Base-by-base conservation (phyloP, 768 basidiomycete species). In the Lactarius evosmus region DNA sequence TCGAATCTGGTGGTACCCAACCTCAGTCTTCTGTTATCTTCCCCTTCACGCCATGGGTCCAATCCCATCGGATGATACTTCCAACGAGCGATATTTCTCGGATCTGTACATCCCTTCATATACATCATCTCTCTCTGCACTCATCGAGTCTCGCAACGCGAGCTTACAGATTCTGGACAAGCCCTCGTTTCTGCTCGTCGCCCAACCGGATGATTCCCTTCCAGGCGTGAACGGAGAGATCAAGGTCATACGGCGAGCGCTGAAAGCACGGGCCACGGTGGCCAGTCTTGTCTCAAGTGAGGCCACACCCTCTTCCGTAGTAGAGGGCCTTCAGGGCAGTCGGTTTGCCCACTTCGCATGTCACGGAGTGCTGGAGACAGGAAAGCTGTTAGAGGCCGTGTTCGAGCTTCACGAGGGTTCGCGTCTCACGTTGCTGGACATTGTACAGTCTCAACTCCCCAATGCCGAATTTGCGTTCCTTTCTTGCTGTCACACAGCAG, bases 311-410 rank as follows among this genome's bases (percentile, higher is more conserved):
- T 1, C n/a, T 0, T 7, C 57, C 0, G 33, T 44, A 1, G 6
- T 52, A 1, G 55, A 44, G 7, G 41, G 7, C 2, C 41, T 59
- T 14, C 27, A 25, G n/a, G n/a, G n/a, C n/a, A n/a, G n/a, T n/a
- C n/a, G n/a, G n/a, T n/a, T n/a, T n/a, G n/a, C n/a, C n/a, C 56
- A 62, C 25, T 51, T 63, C 19, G 62, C 52, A 7, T 63, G 56
- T n/a, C 61, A 61, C 19, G 66, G 63, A 19, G 22, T 14, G 5
- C 44, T 63, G 6, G 40, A 55, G 11, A 9, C 9, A 7, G 58
- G 56, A 1, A 46, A 17, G 11, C 66, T 58, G 0, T 56, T 66
- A 25, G 56, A 50, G 0, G 38, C 55, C 5, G 40, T 51, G 9
- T 57, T 65, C 17, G 19, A 32, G 16, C 22, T 65, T 1, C 25